phyloP scores from a whole-genome alignment of 2,329 filamentous ascomycete genomes.

The Tolypocladium tropicale region DNA sequence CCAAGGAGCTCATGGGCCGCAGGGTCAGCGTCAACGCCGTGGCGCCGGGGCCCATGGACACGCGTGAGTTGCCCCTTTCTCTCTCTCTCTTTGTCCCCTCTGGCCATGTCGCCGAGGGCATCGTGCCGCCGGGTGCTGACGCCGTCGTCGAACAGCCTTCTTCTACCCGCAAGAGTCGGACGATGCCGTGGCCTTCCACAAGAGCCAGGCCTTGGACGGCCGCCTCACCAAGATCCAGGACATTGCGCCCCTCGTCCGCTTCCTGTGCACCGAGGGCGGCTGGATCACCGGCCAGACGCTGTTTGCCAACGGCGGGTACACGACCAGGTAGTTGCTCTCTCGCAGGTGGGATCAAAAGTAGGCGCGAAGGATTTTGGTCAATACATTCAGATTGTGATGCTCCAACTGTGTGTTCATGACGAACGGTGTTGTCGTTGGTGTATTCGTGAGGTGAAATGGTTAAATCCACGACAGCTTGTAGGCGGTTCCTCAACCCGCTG shows the following conservation, averaged over 20 bases:
- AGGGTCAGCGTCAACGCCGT: conserved; percentile 24
- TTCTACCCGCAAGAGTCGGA: conserved; percentile 32
- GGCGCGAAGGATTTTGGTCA: not conserved
- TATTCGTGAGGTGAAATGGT: too few relatives aligned
- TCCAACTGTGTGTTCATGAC: not conserved
- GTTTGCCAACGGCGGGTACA: conserved; percentile 38
- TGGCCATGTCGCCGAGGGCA: too few relatives aligned
- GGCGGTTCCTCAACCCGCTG: too few relatives aligned
- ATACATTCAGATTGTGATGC: not conserved
- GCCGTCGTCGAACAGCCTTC: conserved; percentile 20
- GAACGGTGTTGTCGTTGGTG: too few relatives aligned
- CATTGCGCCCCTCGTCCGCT: conserved; percentile 33
- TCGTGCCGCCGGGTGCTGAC: not conserved
- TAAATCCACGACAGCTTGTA: too few relatives aligned
- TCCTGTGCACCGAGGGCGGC: conserved; percentile 30
- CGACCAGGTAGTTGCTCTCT: conserved; percentile 21
- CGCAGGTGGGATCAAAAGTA: not conserved
- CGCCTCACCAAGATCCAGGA: conserved; percentile 31
- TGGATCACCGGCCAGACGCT: conserved; percentile 38
- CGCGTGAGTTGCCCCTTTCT: conserved; percentile 18
- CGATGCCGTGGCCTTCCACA: conserved; percentile 32
- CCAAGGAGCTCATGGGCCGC: conserved; percentile 22
- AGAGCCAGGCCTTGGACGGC: conserved; percentile 29
- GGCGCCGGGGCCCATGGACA: conserved; percentile 28
- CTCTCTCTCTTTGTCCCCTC: too few relatives aligned